These are phyloP conservation scores for Orbilia quercus DNA, from an alignment of 2,329 filamentous ascomycete species.

Conservation along the genomic window DNA sequence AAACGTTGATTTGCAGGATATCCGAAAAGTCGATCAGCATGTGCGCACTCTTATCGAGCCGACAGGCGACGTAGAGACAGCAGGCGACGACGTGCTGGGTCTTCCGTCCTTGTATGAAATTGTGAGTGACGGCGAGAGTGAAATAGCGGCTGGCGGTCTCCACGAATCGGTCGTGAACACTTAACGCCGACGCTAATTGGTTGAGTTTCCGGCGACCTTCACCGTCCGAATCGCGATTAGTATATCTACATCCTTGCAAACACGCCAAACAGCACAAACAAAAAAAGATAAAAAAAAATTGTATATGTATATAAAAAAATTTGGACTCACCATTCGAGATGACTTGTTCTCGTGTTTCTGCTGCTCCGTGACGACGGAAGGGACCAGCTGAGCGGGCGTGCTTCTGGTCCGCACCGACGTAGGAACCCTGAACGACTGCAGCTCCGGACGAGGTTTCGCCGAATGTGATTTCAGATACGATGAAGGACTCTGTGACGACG, in stretches of 20 bases:
- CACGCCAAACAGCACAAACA: constrained; percentile 31
- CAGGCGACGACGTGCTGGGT: constrained; percentile 88
- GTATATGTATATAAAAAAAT: constrained; percentile 18
- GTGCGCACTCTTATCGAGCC: constrained; percentile 80
- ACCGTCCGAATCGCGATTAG: constrained; percentile 55
- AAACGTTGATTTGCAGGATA: constrained; percentile 85
- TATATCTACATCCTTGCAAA: constrained; percentile 29
- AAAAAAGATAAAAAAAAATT: constrained; percentile 55
- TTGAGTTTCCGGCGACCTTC: constrained; percentile 65
- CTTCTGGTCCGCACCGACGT: constrained; percentile 85
- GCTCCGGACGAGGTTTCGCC: constrained; percentile 87
- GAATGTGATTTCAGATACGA: constrained; percentile 91
- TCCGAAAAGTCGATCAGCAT: constrained; percentile 98
- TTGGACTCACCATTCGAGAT: constrained; percentile 66
- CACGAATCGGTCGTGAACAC: constrained; percentile 72
- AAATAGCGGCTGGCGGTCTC: constrained; percentile 78
- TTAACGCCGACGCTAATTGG: constrained; percentile 69
- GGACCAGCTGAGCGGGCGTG: constrained; percentile 73
- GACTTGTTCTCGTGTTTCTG: constrained; percentile 71
- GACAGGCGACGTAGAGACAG: constrained; percentile 88
- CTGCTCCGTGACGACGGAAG: constrained; percentile 71
- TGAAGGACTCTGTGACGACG: constrained; percentile 84
- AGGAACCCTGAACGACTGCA: constrained; percentile 89
- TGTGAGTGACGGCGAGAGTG: constrained; percentile 77
- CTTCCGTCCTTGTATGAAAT: constrained; percentile 86